Conservation (phyloP, 352 stramenopile species). For the Aphanomyces invadans region DNA sequence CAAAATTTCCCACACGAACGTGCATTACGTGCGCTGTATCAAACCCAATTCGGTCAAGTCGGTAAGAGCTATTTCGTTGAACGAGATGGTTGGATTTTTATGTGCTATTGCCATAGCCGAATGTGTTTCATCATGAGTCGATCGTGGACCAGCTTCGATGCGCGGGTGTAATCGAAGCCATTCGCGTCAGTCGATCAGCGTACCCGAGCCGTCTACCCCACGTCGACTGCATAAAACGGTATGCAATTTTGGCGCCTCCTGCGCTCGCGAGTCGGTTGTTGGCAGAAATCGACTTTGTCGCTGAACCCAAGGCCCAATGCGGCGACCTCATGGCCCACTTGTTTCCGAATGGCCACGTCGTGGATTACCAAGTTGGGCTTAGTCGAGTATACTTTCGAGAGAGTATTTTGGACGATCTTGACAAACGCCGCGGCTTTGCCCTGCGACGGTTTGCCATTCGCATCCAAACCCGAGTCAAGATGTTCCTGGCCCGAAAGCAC, state of each 20-base stretch:
- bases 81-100: slow-evolving; percentile 27
- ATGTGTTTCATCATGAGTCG: slow-evolving; percentile 38
- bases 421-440: slow-evolving; percentile 61
- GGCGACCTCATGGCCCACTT: slow-evolving; percentile 54
- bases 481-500: slow-evolving; percentile 47
- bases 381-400: slow-evolving; percentile 83
- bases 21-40: slow-evolving; percentile 81
- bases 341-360: slow-evolving; percentile 57
- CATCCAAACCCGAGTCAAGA: slow-evolving; percentile 62
- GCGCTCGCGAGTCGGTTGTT: slow-evolving; percentile 3
- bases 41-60: slow-evolving; percentile 76
- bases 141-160: slow-evolving; percentile 80
- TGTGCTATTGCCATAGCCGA: slow-evolving; percentile 33
- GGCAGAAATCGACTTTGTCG: neutral
- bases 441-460: slow-evolving; percentile 69
- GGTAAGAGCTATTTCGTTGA: neutral
- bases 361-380: slow-evolving; percentile 80
- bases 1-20: slow-evolving; percentile 77
- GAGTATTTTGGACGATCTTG: slow-evolving; percentile 66
- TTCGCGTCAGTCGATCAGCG: slow-evolving; percentile 76
- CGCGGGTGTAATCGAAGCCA: slow-evolving; percentile 79
- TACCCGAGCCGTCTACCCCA: slow-evolving; percentile 78
- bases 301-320: slow-evolving; percentile 1
- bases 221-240: slow-evolving; percentile 73
- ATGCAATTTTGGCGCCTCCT: slow-evolving; percentile 33